These are phyloP conservation scores for Pyracantha coccinea DNA, from an alignment of 331 rosid species.

Conservation along the genomic window DNA sequence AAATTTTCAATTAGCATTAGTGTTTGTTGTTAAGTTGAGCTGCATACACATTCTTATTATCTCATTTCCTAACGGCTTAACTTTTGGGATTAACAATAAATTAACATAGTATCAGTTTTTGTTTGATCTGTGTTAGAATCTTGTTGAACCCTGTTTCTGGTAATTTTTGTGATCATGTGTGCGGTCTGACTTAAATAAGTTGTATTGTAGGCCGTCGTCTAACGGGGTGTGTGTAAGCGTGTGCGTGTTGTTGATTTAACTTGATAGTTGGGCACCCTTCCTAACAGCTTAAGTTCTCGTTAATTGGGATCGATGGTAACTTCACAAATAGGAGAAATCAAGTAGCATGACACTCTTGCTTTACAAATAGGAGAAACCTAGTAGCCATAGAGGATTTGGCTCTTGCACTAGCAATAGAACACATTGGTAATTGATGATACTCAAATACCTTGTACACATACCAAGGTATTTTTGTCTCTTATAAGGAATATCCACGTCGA, in stretches of 20 bases:
- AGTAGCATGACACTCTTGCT: neutral
- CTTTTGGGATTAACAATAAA: neutral
- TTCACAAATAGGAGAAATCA: neutral
- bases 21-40: neutral
- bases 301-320: neutral
- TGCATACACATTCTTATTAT: neutral
- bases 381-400: neutral
- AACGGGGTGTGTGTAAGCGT: neutral
- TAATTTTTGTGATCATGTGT: neutral
- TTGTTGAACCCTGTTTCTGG: neutral
- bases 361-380: neutral
- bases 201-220: neutral
- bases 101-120: neutral
- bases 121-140: neutral
- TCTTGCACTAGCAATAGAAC: neutral
- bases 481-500: neutral
- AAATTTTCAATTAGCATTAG: neutral
- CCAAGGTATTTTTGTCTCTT: neutral
- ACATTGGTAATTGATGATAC: neutral
- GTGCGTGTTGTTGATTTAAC: neutral
- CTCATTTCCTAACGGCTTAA: neutral
- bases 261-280: neutral
- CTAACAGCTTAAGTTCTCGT: neutral
- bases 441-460: neutral
- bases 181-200: neutral